Base-by-base conservation (phyloP, 1,284 basidiomycete species). In the Fomitopsis pinicola region DNA sequence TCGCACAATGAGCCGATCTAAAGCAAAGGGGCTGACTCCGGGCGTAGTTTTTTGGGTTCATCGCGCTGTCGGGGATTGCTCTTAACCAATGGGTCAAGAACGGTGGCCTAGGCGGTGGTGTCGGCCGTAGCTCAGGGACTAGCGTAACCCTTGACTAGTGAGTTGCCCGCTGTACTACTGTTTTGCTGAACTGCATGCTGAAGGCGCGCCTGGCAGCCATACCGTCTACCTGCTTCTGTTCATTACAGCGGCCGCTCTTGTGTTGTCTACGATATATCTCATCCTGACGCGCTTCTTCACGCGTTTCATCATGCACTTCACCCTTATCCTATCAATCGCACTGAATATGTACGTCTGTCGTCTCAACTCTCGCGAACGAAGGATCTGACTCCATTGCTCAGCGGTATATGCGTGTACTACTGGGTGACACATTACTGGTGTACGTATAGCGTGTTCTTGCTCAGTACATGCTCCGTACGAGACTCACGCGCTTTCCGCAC, bases 391-490 rank as follows among this genome's bases (percentile, higher is more conserved):
- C 61, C 42, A 62, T 55, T 28, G 8, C 66, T 56, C 65, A 88
- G 86, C 70, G 83, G 81, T 52, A 80, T 89, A 57, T 83, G 85
- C 64, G 73, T 84, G 35, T 91, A 93, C 73, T 92, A 92, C 70
- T 94, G 91, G 86, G 82, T 88, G 64, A 88, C 86, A 28, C 85
- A 83, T 69, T 90, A 88, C 68, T 90, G 84, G 68, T 89, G 87
- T 91, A 67, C 70, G 88, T 6, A n/a, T 19, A 8, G 22, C 22
- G 1, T 22, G 65, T 62, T 22, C 15, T 36, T 38, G 35, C 57
- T 44, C 17, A 19, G 38, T 14, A 17, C 28, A 28, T 46, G 1
- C 6, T 5, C 2, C 6, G 22, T 50, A 1, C 17, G 10, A 44
- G 14, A 2, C 19, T 42, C 12, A 22, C 10, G 15, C 12, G 33